A percentile compares a stretch with the other conserved stretches of the same genome.
These are phyloP conservation scores for Fonsecaea multimorphosa DNA, from an alignment of 2,329 filamentous ascomycete genomes.

Conservation along the genomic window DNA sequence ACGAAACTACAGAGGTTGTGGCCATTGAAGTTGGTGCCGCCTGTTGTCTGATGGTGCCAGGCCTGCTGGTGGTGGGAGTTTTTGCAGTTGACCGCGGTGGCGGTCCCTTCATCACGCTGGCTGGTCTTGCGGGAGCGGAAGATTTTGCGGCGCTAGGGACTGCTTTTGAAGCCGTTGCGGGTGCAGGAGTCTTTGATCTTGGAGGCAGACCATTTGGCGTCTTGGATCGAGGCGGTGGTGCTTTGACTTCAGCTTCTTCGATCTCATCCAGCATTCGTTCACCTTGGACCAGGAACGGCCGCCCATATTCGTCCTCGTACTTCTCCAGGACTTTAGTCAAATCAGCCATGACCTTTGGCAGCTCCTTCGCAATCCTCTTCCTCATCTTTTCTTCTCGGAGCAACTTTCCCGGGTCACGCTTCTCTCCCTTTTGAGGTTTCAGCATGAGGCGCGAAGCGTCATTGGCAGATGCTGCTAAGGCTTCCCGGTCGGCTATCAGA, in stretches of 20 bases:
- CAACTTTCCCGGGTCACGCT: constrained; percentile 90
- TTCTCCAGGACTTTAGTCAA: constrained; percentile 78
- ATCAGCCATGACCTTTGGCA: constrained; percentile 89
- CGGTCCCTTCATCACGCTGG: constrained; percentile 49
- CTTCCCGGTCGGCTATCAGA: constrained; percentile 83
- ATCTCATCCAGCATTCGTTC: constrained; percentile 87
- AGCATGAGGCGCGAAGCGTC: constrained; percentile 93
- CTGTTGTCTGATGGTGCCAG: constrained; percentile 48
- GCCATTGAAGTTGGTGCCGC: constrained; percentile 29
- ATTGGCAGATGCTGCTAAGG: constrained; percentile 87
- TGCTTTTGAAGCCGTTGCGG: constrained; percentile 35
- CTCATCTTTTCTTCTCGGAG: constrained; percentile 98
- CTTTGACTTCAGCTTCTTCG: constrained; percentile 66
- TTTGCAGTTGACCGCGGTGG: constrained; percentile 54
- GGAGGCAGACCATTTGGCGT: constrained; percentile 71
- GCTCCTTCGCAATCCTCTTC: constrained; percentile 93
- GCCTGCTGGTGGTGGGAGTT: constrained; percentile 52
- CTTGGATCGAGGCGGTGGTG: constrained; percentile 71
- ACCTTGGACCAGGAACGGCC: constrained; percentile 90
- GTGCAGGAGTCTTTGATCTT: constrained; percentile 55
- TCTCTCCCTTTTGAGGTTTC: constrained; percentile 90
- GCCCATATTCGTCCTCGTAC: constrained; percentile 93
- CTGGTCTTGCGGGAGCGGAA: constrained; percentile 40
- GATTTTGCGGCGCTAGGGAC: constrained; percentile 26
- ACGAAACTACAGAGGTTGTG: constrained; percentile 32